phyloP scores from a whole-genome alignment of 495 filamentous ascomycete genomes.

The Aspergillus homomorphus region DNA sequence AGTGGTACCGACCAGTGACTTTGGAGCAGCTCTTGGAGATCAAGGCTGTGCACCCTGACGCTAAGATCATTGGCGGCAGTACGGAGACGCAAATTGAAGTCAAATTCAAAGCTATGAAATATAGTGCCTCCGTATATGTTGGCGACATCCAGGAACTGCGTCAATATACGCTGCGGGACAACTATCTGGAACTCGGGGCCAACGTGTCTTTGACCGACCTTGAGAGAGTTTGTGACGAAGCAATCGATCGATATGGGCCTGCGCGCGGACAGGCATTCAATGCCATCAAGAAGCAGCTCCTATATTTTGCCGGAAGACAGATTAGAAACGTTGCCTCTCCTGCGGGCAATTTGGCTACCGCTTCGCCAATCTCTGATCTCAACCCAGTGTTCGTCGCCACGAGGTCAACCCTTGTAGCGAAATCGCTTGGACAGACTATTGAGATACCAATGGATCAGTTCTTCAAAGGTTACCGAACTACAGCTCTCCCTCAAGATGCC shows the following conservation, averaged over 20 bases:
- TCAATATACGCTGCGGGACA: conserved; percentile 72
- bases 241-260: conserved; percentile 75
- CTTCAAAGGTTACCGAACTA: conserved; percentile 87
- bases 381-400: conserved; percentile 93
- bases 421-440: conserved; percentile 62
- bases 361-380: conserved; percentile 92
- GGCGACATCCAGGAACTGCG: conserved; percentile 89
- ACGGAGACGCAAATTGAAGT: conserved; percentile 98
- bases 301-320: conserved; percentile 91
- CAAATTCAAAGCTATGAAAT: conserved; percentile 95
- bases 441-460: conserved; percentile 90
- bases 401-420: conserved; percentile 76
- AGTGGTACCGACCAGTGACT: conserved; percentile 88
- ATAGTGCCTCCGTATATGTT: conserved; percentile 84
- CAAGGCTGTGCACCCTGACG: conserved; percentile 76
- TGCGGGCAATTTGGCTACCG: conserved; percentile 91
- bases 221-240: conserved; percentile 61
- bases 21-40: conserved; percentile 86
- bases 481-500: conserved; percentile 75
- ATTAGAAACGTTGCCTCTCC: conserved; percentile 97
- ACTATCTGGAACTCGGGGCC: conserved; percentile 82
- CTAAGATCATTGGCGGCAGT: conserved; percentile 93
- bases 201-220: conserved; percentile 86
- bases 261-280: conserved; percentile 61
- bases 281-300: conserved; percentile 72